These are phyloP conservation scores for Cladorrhinum samala DNA, from an alignment of 495 filamentous ascomycete genomes.

Conservation along the genomic window DNA sequence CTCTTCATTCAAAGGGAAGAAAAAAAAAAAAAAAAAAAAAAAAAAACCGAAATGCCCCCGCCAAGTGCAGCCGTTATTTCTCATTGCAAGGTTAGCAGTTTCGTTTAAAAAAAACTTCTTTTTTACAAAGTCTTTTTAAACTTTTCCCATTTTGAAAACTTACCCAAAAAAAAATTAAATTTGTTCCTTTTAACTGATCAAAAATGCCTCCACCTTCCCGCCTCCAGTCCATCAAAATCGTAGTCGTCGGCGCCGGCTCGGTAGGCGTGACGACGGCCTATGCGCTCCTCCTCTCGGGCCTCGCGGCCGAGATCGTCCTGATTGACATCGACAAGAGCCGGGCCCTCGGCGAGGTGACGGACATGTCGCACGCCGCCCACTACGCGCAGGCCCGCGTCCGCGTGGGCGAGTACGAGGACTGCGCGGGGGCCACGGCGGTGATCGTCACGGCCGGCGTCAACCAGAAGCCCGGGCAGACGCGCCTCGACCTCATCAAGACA, in stretches of 20 bases:
- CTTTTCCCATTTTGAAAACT: background rate
- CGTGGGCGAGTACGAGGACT: constrained; percentile 29
- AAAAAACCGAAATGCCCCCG: background rate
- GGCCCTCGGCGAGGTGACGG: constrained; percentile 33
- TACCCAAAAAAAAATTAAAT: background rate
- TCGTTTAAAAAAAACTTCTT: background rate
- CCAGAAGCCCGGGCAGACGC: constrained; percentile 30
- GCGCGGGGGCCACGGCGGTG: constrained; percentile 49
- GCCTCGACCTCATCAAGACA: constrained; percentile 26
- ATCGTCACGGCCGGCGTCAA: constrained; percentile 40
- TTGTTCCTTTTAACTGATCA: no score
- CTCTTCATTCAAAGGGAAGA: background rate
- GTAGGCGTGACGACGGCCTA: constrained; percentile 51
- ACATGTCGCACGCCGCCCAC: constrained; percentile 33
- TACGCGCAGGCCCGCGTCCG: constrained; percentile 29
- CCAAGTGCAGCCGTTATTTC: background rate
- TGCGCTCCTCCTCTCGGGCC: constrained; percentile 43
- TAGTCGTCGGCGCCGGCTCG: constrained; percentile 48
- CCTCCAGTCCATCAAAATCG: constrained; percentile 24
- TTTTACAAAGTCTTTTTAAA: background rate
- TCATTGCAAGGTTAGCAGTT: background rate
- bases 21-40: background rate
- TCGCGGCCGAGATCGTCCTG: constrained; percentile 47
- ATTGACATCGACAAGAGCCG: constrained; percentile 31
- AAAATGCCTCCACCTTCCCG: constrained; percentile 1